phyloP scores from a whole-genome alignment of 768 basidiomycete species.

The Holtermanniella nyarrowii region DNA sequence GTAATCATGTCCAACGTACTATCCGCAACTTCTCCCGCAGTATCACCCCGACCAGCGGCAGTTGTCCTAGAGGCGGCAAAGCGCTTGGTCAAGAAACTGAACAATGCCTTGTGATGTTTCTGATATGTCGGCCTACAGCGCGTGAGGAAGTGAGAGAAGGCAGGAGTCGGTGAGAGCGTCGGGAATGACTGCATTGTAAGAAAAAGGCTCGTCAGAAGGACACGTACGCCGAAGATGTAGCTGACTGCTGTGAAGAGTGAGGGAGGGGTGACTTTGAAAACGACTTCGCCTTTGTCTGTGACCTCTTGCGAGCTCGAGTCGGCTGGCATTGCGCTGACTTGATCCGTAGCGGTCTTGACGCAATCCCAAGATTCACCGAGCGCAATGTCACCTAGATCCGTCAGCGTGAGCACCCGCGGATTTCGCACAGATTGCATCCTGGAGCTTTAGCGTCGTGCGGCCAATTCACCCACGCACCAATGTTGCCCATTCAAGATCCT shows the following conservation, averaged over 20 bases:
- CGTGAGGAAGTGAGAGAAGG: conserved; percentile 15
- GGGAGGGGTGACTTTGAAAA: conserved; percentile 11
- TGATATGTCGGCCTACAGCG: conserved; percentile 11
- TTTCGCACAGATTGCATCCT: conserved; percentile 30
- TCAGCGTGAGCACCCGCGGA: background rate
- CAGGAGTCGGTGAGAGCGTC: conserved; percentile 17
- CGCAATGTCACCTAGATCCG: conserved; percentile 19
- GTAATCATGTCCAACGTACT: conserved; percentile 32
- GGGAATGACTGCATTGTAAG: conserved; percentile 15
- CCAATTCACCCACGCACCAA: conserved; percentile 15
- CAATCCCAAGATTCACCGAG: conserved; percentile 21
- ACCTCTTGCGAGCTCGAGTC: background rate
- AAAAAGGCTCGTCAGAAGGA: background rate
- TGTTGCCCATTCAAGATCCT: conserved; percentile 20
- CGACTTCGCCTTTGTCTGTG: conserved; percentile 7
- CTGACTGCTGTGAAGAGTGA: conserved; percentile 9
- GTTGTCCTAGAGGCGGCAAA: conserved; percentile 11
- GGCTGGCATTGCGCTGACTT: conserved; percentile 2
- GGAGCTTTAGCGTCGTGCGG: background rate
- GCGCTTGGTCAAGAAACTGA: conserved; percentile 12
- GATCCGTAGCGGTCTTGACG: conserved; percentile 6
- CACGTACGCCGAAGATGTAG: conserved; percentile 22
- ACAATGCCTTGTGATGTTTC: conserved; percentile 4
- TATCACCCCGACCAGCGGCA: conserved; percentile 12
- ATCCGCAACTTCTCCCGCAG: conserved; percentile 26